These are phyloP conservation scores for Malus fusca DNA, from an alignment of 306 rosid species.

Conservation along the genomic window DNA sequence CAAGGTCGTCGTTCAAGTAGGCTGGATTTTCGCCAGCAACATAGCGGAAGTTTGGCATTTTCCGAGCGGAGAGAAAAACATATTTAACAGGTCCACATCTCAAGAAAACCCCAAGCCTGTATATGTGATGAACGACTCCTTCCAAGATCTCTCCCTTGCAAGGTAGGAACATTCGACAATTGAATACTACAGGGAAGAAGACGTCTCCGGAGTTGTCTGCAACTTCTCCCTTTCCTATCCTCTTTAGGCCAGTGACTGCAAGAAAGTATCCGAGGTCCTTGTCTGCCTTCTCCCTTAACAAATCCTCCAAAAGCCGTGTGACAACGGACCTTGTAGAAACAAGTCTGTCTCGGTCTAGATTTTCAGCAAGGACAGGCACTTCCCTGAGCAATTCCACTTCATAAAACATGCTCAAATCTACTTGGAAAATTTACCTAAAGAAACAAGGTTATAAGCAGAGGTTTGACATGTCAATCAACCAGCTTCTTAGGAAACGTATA, in stretches of 20 bases:
- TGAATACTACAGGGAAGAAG: slow-evolving; percentile 31
- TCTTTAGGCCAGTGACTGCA: slow-evolving; percentile 31
- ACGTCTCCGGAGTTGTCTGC: slow-evolving; percentile 6
- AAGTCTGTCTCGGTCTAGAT: slow-evolving; percentile 2
- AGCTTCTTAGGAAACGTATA: neutral
- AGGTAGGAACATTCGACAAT: slow-evolving; percentile 35
- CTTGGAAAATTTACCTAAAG: slow-evolving; percentile 1
- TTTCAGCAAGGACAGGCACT: slow-evolving; percentile 23
- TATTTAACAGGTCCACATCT: slow-evolving; percentile 43
- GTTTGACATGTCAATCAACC: neutral
- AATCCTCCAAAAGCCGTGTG: slow-evolving; percentile 29
- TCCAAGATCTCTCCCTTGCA: slow-evolving; percentile 31
- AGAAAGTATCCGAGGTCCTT: slow-evolving; percentile 38
- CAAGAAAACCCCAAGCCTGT: slow-evolving; percentile 25
- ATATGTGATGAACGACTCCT: slow-evolving; percentile 28
- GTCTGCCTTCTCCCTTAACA: slow-evolving; percentile 31
- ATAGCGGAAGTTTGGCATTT: slow-evolving; percentile 33
- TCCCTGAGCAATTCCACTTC: slow-evolving; percentile 28
- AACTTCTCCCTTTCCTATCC: slow-evolving; percentile 18
- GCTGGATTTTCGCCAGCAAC: slow-evolving; percentile 16
- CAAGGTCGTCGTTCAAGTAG: slow-evolving; percentile 19
- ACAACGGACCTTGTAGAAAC: slow-evolving; percentile 12
- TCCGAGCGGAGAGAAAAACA: slow-evolving; percentile 24
- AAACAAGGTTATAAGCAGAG: neutral
- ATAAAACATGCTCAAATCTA: slow-evolving; percentile 25